Evolutionary conservation across 805 yeast genomes (phyloP), one percentile per base, ranked within the genome.

Genomic region (Cyberlindnera maritima): DNA sequence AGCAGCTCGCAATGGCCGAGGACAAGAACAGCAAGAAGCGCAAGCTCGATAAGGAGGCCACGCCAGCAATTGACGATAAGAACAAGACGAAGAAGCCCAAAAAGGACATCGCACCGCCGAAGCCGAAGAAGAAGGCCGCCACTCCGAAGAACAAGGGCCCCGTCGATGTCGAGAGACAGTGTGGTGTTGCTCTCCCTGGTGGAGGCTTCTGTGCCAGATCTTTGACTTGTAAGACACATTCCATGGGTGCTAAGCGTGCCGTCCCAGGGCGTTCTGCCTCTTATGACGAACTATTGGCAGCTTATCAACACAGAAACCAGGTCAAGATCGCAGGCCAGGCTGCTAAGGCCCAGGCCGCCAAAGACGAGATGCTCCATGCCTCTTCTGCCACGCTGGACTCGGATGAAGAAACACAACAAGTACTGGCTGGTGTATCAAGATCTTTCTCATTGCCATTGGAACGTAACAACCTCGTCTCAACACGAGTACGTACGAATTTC

Each of bases 131-230:
- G 64, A 71, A 77, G 57, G 42, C 79, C 17, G 20, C 31, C 28
- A 65, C 74, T 36, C 66, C 81, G 41, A 82, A 85, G 65, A 74
- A 82, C 48, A 78, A 87, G 67, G 85, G 91, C 21, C 91, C 96
- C 4, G 90, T 90, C 20, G 96, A 90, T 64, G 95, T 90, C 40
- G 96, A 90, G 61, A 80, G 80, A 55, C 98, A 94, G 67, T 94
- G 99, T 74, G 99, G 99, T 65, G 98, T 94, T 12, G 86, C 88
- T 7, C 70, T 94, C 50, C 90, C 96, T 0, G 86, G 85, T 54
- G 98, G 97, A n/a, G 96, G 95, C 0, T 85, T 82, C 56, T 94
- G 99, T 73, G 97, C 97, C 4, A 76, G 99, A 42, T 90, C 97
- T 0, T 72, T 94, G 50, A 94, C 99, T 0, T 94, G 99, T 75